These are phyloP conservation scores for Pharus latifolius DNA, from an alignment of 176 grass and related monocot genomes.

Conservation along the genomic window DNA sequence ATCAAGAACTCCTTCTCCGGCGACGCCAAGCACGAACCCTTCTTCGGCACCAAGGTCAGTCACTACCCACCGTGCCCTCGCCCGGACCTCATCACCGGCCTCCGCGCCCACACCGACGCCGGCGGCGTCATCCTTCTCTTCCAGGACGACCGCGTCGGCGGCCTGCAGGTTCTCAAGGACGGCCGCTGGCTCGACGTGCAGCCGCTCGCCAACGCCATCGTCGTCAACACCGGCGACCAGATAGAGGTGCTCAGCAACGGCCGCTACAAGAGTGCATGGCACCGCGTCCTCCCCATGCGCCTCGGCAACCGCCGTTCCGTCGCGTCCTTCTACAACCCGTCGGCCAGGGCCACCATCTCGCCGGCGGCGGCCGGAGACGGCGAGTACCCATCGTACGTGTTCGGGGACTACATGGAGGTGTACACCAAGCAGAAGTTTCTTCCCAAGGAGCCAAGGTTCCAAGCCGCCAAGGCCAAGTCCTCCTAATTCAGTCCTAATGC, in stretches of 20 bases:
- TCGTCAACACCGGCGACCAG: conserved; percentile 63
- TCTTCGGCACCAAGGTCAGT: conserved; percentile 71
- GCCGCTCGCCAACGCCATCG: conserved; percentile 45
- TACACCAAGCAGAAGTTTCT: conserved; percentile 48
- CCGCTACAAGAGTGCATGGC: conserved; percentile 54
- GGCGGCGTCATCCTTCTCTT: conserved; percentile 62
- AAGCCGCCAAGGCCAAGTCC: conserved; percentile 17
- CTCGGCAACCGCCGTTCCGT: conserved; percentile 51
- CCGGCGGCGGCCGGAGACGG: neutral
- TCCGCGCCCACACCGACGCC: conserved; percentile 62
- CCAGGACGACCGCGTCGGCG: conserved; percentile 50
- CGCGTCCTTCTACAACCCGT: conserved; percentile 58
- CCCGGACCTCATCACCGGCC: conserved; percentile 43
- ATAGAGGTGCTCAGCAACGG: conserved; percentile 64
- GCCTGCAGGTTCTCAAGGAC: conserved; percentile 57
- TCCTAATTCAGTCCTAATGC: too few relatives aligned
- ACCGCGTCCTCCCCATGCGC: conserved; percentile 52
- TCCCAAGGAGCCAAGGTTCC: conserved; percentile 39
- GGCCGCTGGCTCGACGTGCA: conserved; percentile 55
- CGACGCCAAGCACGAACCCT: neutral
- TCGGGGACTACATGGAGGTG: conserved; percentile 54
- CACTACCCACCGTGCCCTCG: conserved; percentile 80
- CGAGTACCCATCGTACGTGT: conserved; percentile 35
- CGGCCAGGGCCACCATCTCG: conserved; percentile 25
- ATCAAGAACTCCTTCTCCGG: conserved; percentile 35